Base-by-base conservation (phyloP, 202 grass and related monocot species). In the Carex sylvatica region DNA sequence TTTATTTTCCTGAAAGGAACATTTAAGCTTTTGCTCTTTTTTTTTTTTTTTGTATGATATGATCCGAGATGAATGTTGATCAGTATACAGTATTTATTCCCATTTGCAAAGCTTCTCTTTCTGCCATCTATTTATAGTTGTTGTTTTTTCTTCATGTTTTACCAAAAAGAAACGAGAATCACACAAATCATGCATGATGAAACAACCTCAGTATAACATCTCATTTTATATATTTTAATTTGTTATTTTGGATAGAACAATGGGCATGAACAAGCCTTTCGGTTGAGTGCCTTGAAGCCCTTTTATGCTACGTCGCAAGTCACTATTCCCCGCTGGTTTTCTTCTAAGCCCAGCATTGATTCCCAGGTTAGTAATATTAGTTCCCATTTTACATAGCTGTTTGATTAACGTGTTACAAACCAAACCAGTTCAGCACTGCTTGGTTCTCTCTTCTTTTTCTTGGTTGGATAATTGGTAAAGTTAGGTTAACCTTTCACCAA, bases 321-420 rank as follows among this genome's bases (percentile, higher is more conserved):
- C 38, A 77, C 52, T 31, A 82, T 82, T 68, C 63, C 80, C 24
- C 80, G 80, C 62, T 82, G 80, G 80, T 82, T 82, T 70, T 82
- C 80, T 13, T 82, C 80, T 6, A 82, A 82, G 46, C 8, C 63
- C 46, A 38, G 11, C 63, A 56, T 19, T 38, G 42, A 69, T 12
- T 69, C 63, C 18, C 62, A 82, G 78, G 78, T 81, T 7, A 62
- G 51, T 77, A 77, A 76, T 35, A 35, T 18, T 77, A 13, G 7
- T 77, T 77, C 16, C 3, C 16, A 35, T 9, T 59, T 54, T 9
- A 12, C 35, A 36, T 19, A 19, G 28, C 52, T 76, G 73, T 76
- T 56, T 56, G n/a, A 2, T 35, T 9, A 30, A 33, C 7, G 18
- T 46, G 35, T n/a, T 35, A 56, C 46, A 49, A 49, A 49, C 46